Base-by-base conservation (phyloP, 768 basidiomycete species). In the Gloeopeniophorella convolvens region DNA sequence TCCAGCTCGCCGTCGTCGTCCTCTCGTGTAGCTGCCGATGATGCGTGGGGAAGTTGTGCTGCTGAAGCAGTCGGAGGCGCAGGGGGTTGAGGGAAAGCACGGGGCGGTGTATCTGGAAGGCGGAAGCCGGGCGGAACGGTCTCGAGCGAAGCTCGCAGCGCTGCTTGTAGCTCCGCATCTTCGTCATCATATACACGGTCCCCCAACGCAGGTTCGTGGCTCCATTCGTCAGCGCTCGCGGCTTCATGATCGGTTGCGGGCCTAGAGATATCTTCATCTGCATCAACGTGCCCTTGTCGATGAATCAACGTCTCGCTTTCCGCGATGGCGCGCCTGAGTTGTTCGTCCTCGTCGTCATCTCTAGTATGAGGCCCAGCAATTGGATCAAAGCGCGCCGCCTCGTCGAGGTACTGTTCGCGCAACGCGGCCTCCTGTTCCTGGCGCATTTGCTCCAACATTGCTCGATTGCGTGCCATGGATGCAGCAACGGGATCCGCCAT, bases 161-260 rank as follows among this genome's bases (percentile, higher is more conserved):
- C 92, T 10, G 90, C 91, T 66, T 94, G 92, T 39, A 95, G 68
- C 59, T 88, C 84, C 20, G 78, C 80, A 59, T 95, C 91, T 43
- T 93, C 91, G 56, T 94, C 91, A 55, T 93, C 91, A 57, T 88
- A 82, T 32, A 83, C 77, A 39, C 80, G 68, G 43, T 73, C 52
- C 24, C 44, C 45, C 4, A 27, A 57, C 12, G 18, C 16, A 16
- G 12, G 57, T 18, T 21, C 41, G n/a, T 36, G 26, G 31, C 40
- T 26, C 32, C 27, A 50, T 13, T n/a, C 37, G 1, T 37, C 35
- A 33, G 52, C 37, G 21, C 34, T 24, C 34, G 15, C 34, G 12
- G 7, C 11, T 10, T 34, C 50, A 16, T 42, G 7, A 3, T 32
- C 42, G 11, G 28, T 39, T 1, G 37, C 40, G 37, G 59, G 59